Base-by-base conservation (phyloP, 1,284 basidiomycete genomes). In the Bjerkandera adusta region DNA sequence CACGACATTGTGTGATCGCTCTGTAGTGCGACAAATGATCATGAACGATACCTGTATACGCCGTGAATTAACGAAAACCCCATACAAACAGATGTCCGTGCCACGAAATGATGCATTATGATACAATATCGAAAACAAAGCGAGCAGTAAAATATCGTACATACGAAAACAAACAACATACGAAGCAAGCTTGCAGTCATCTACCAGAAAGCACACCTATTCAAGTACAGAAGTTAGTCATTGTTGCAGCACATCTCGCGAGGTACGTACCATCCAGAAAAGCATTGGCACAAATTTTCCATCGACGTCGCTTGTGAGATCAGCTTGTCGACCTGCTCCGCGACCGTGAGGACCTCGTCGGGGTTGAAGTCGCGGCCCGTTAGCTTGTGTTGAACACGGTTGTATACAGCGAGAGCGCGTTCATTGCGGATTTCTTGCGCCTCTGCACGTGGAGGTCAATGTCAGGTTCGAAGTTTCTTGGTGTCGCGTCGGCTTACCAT, bases 201-300 rank as follows among this genome's bases (percentile, higher is more conserved):
- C 25, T 41, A 71, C 69, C 69, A 71, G 61, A 70, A 71, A 15
- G 69, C 69, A 59, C 69, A 71, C 69, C 69, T 69, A 45, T 8
- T 15, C 16, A 32, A 7, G 18, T 22, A 15, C 16, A 36, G 20
- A 2, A 44, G 18, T 20, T 11, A 27, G 4, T 3, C 5, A 13
- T 11, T 8, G 12, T 26, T 15, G 4, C 10, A 27, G 11, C 25
- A 21, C 12, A 22, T 32, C 5, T 37, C 13, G 12, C 26, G 22
- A 2, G 18, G 12, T 5, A 59, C 73, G 51, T 65, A 91, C 95
- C 94, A 97, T 65, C 94, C 94, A 52, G 93, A 92, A 71, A 97
- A 98, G 58, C 91, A 93, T 62, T 95, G 92, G 65, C 92, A 96
- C 2, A 97, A 79, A 64, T 97, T 96, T 67, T 97, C 93, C 37